Evolutionary conservation across 441 rosid species (phyloP).

Genomic region (Adansonia gregorii): DNA sequence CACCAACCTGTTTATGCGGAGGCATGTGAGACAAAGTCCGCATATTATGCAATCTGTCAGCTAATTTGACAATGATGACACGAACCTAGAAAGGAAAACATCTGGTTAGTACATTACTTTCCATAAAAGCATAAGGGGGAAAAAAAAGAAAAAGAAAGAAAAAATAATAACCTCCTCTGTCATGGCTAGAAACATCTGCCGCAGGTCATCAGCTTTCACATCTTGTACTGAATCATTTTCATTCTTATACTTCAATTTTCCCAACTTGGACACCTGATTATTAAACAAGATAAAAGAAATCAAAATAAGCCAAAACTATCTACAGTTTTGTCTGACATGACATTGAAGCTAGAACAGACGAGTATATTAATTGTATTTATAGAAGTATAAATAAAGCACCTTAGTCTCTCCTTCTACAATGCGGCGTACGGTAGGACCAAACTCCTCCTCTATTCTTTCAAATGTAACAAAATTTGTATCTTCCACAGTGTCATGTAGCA

Average conservation of each 20-base stretch:
- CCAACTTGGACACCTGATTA: conserved; percentile 86
- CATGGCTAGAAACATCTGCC: conserved; percentile 98
- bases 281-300: conserved; percentile 26
- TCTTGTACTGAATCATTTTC: conserved; percentile 77
- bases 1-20: conserved; percentile 86
- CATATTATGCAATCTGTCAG: conserved; percentile 98
- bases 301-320: conserved; percentile 22
- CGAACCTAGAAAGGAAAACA: conserved; percentile 67
- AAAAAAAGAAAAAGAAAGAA: conserved; percentile 37
- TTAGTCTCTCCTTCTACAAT: conserved; percentile 99
- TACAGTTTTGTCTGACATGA: conserved; percentile 17
- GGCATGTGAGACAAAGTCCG: conserved; percentile 97
- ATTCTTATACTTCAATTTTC: conserved; percentile 83
- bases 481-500: conserved; percentile 97
- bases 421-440: conserved; percentile 83
- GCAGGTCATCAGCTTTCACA: conserved; percentile 97
- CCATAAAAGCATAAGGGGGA: not conserved
- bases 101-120: not conserved
- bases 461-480: conserved; percentile 95
- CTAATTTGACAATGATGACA: conserved; percentile 97
- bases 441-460: conserved; percentile 88
- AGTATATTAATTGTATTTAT: not conserved
- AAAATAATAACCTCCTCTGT: conserved; percentile 75
- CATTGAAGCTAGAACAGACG: conserved; percentile 22
- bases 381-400: conserved; percentile 51